Evolutionary conservation across 225 moss, liverwort and hornwort genomes (phyloP), one percentile per base, ranked within the genome.

Genomic region (Antitrichia curtipendula): DNA sequence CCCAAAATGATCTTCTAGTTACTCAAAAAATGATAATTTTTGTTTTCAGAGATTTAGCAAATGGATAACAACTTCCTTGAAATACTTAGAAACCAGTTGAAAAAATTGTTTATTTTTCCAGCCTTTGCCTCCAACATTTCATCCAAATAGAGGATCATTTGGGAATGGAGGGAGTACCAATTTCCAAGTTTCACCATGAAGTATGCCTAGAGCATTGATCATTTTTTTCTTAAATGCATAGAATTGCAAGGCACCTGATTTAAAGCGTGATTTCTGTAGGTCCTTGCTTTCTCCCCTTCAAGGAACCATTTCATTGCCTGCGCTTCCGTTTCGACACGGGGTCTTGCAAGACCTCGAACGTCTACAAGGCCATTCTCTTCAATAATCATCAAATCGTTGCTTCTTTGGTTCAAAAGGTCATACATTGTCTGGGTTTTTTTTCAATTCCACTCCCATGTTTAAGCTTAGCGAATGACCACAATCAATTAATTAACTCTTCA

Each of bases 261-360:
- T 36, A 98, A 60, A 2, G 68, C 25, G 71, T 98, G 98, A 82
- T 93, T 91, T 82, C 94, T 91, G 25, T 93, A 90, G 4, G 93
- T 95, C 90, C 98, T 93, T 47, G 83, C 88, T 83, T 95, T 94
- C 91, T 97, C 97, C 20, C 98, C 98, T 91, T 95, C 95, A 74
- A 94, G 93, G 71, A 97, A 97, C 84, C 91, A 94, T 88, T 95
- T 96, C 75, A 97, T 69, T 64, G 97, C 92, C 57, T 98, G 95
- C 17, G 90, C 93, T 89, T 97, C 96, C 2, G 90, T 97, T 75
- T 95, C 95, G 10, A 95, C 72, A 27, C 64, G 87, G 53, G 95
- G 91, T 87, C 92, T 94, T 4, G 90, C 88, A 45, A 97, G 89
- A 23, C 96, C 97, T 81, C 95, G 89, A 38, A 97, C 43, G 62